Conservation (phyloP, 805 yeast genomes). For the Schwanniomyces polymorphus region DNA sequence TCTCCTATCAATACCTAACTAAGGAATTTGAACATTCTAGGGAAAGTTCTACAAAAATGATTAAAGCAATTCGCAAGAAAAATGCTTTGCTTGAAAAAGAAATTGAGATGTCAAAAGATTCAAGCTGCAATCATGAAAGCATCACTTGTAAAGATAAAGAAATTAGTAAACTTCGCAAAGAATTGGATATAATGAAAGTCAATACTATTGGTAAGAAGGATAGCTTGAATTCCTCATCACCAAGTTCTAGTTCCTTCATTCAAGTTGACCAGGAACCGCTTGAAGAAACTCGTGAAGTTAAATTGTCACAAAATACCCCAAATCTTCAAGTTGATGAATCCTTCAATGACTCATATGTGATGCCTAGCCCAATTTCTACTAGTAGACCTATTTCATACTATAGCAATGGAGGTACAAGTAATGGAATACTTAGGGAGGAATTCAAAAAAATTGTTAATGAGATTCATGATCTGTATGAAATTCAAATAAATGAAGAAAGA, state of each 20-base stretch:
- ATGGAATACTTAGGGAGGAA: slow-evolving; percentile 63
- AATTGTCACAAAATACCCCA: neutral
- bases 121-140: slow-evolving; percentile 5
- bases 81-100: slow-evolving; percentile 53
- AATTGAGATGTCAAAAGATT: slow-evolving; percentile 15
- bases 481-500: slow-evolving; percentile 57
- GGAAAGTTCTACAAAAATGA: slow-evolving; percentile 50
- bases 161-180: slow-evolving; percentile 42
- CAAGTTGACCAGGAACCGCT: neutral
- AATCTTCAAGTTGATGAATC: neutral
- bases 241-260: neutral
- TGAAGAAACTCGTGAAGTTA: slow-evolving; percentile 2
- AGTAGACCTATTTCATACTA: slow-evolving; percentile 14
- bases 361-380: slow-evolving; percentile 10
- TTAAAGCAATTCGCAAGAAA: slow-evolving; percentile 55
- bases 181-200: slow-evolving; percentile 43
- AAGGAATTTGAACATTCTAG: slow-evolving; percentile 70
- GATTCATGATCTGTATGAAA: slow-evolving; percentile 61
- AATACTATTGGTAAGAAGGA: slow-evolving; percentile 41
- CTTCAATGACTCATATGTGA: slow-evolving; percentile 15
- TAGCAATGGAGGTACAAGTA: slow-evolving; percentile 31
- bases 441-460: slow-evolving; percentile 65
- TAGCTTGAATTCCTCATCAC: slow-evolving; percentile 1
- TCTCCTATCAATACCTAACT: slow-evolving; percentile 68
- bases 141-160: slow-evolving; percentile 35